Conservation (phyloP, 1,139 yeast species). For the Magnusiomyces tetraspermus region DNA sequence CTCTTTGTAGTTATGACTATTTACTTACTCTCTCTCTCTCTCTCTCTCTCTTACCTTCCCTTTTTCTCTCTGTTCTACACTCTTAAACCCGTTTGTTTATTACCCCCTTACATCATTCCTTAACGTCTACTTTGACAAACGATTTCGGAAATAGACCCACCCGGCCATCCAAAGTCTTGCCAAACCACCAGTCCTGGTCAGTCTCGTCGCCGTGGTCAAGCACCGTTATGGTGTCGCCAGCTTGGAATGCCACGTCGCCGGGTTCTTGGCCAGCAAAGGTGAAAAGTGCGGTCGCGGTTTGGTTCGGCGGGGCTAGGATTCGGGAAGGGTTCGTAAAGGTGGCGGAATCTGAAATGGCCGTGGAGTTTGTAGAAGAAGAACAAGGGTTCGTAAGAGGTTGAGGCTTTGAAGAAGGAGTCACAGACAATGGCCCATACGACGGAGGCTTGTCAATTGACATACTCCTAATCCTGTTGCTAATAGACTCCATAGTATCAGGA, state of each 20-base stretch:
- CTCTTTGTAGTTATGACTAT: neutral
- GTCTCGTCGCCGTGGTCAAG: constrained; percentile 33
- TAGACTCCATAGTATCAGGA: neutral
- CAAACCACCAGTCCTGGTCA: constrained; percentile 54
- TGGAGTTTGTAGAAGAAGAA: neutral
- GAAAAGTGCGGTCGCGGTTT: constrained; percentile 29
- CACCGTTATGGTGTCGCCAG: constrained; percentile 43
- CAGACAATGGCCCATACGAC: neutral
- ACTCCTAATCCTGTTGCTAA: constrained; percentile 1
- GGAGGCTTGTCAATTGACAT: constrained; percentile 11
- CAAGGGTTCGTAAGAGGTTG: neutral
- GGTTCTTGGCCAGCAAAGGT: constrained; percentile 34
- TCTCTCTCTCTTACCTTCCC: neutral
- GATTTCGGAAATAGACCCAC: constrained; percentile 49
- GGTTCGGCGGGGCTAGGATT: constrained; percentile 18
- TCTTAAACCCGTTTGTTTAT: neutral
- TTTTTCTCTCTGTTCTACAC: neutral
- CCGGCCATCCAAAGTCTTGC: constrained; percentile 38
- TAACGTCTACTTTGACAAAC: constrained; percentile 36
- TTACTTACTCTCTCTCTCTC: neutral
- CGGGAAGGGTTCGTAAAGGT: constrained; percentile 5
- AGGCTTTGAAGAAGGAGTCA: neutral
- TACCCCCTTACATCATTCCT: neutral
- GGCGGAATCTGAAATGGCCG: neutral
- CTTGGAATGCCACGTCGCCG: constrained; percentile 43